A percentile compares a stretch with the other conserved stretches of the same genome.
Conservation (phyloP, 306 rosid species). For the Ziziphus jujuba region DNA sequence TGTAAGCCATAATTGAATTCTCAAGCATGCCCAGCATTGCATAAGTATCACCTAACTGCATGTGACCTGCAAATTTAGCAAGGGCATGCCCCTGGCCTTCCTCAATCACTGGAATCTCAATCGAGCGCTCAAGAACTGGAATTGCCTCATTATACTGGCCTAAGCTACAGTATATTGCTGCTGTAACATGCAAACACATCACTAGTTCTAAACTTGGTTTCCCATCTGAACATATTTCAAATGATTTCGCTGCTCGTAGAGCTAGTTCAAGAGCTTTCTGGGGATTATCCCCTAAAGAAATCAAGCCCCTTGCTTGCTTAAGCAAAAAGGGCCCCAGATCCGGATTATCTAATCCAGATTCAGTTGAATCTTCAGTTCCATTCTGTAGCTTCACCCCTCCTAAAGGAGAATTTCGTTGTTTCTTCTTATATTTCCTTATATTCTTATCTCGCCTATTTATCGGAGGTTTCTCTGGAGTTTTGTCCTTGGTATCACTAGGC, state of each 20-base stretch:
- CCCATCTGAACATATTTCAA: conserved; percentile 54
- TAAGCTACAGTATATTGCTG: conserved; percentile 77
- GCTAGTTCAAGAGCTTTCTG: conserved; percentile 75
- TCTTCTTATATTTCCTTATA: conserved; percentile 53
- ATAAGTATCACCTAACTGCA: conserved; percentile 93
- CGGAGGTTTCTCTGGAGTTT: conserved; percentile 56
- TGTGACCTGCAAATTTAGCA: conserved; percentile 85
- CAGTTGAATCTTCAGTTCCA: conserved; percentile 29
- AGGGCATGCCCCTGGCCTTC: conserved; percentile 75
- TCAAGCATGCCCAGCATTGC: conserved; percentile 89
- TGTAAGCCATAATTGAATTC: conserved; percentile 71
- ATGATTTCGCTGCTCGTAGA: conserved; percentile 67
- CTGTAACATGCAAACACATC: conserved; percentile 84
- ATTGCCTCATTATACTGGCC: conserved; percentile 72
- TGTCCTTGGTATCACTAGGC: conserved; percentile 46
- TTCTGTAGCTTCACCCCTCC: conserved; percentile 40
- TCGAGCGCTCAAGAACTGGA: conserved; percentile 67
- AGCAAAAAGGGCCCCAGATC: conserved; percentile 67
- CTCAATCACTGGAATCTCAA: conserved; percentile 59
- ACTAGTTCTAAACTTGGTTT: conserved; percentile 72
- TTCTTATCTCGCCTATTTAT: conserved; percentile 39
- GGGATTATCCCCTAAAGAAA: conserved; percentile 64
- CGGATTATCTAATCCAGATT: conserved; percentile 43
- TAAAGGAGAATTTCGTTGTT: conserved; percentile 36
- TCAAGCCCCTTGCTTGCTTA: conserved; percentile 83